Percentiles rank a stretch among this genome's conserved stretches.
Conservation (phyloP, 2,329 filamentous ascomycete species). For the Botrytis sinoallii region DNA sequence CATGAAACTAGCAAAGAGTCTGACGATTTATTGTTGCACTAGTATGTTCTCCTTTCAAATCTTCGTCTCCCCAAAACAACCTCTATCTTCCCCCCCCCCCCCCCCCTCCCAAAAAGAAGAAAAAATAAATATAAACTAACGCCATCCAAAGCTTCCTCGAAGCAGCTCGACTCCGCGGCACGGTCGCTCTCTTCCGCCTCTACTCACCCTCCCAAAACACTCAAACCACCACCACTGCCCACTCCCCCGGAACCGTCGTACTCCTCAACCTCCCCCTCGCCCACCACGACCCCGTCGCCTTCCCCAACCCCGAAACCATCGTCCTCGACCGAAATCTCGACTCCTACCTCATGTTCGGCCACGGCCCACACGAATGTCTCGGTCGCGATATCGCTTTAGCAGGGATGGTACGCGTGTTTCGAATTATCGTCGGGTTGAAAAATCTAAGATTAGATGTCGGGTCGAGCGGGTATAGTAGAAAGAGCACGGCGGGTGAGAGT, state of each 20-base stretch:
- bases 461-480: slow-evolving; percentile 38
- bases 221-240: slow-evolving; percentile 43
- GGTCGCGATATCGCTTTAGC: slow-evolving; percentile 61
- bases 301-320: slow-evolving; percentile 59
- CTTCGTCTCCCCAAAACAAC: background rate
- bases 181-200: slow-evolving; percentile 56
- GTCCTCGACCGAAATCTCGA: slow-evolving; percentile 60
- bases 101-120: background rate
- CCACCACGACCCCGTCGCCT: slow-evolving; percentile 54
- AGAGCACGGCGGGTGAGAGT: slow-evolving; percentile 38
- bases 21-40: slow-evolving; percentile 64
- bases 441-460: slow-evolving; percentile 22
- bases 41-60: slow-evolving; percentile 24
- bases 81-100: too few relatives aligned
- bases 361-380: slow-evolving; percentile 60
- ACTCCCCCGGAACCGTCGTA: slow-evolving; percentile 57
- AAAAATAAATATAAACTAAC: background rate
- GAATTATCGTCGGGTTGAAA: slow-evolving; percentile 30
- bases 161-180: slow-evolving; percentile 64
- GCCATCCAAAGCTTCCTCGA: slow-evolving; percentile 55
- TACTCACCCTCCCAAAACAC: background rate
- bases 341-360: slow-evolving; percentile 61
- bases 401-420: slow-evolving; percentile 51
- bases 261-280: slow-evolving; percentile 60
- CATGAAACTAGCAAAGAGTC: slow-evolving; percentile 52